Conservation (phyloP, 805 yeast species). For the Yarrowia phangngaensis region DNA sequence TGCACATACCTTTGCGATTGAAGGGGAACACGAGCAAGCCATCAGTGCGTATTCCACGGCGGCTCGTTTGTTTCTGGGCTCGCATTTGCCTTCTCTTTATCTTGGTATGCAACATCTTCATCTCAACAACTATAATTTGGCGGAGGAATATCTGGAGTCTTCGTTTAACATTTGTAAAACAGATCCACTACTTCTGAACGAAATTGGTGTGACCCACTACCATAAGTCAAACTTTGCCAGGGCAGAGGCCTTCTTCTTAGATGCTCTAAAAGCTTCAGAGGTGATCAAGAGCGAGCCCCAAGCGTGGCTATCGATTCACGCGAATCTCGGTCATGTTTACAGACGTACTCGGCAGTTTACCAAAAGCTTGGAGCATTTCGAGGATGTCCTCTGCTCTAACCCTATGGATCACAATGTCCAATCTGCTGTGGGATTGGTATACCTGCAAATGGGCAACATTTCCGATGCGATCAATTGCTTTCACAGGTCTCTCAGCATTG, state of each 20-base stretch:
- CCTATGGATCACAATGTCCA: conserved; percentile 70
- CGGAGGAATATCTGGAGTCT: conserved; percentile 78
- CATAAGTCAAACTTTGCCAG: conserved; percentile 62
- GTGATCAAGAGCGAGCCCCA: conserved; percentile 70
- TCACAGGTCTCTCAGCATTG: conserved; percentile 74
- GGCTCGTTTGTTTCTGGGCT: conserved; percentile 68
- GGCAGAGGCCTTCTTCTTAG: conserved; percentile 67
- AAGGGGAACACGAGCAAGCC: conserved; percentile 99
- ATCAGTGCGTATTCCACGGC: conserved; percentile 96
- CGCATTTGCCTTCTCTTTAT: conserved; percentile 83
- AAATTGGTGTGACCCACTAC: conserved; percentile 86
- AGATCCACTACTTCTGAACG: conserved; percentile 87
- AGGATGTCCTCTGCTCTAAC: conserved; percentile 65
- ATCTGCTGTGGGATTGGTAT: conserved; percentile 79
- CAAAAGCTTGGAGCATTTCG: conserved; percentile 70
- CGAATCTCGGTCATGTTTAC: conserved; percentile 86
- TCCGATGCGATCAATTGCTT: conserved; percentile 68
- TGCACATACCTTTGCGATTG: conserved; percentile 96
- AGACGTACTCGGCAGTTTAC: conserved; percentile 58
- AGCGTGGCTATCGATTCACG: conserved; percentile 79
- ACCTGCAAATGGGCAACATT: conserved; percentile 62
- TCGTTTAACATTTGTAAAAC: conserved; percentile 72
- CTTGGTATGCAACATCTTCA: conserved; percentile 95
- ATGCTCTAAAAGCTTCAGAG: conserved; percentile 67
- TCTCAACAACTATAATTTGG: conserved; percentile 73